Conservation (phyloP, 75 land plant species). For the Azolla pinnata region DNA sequence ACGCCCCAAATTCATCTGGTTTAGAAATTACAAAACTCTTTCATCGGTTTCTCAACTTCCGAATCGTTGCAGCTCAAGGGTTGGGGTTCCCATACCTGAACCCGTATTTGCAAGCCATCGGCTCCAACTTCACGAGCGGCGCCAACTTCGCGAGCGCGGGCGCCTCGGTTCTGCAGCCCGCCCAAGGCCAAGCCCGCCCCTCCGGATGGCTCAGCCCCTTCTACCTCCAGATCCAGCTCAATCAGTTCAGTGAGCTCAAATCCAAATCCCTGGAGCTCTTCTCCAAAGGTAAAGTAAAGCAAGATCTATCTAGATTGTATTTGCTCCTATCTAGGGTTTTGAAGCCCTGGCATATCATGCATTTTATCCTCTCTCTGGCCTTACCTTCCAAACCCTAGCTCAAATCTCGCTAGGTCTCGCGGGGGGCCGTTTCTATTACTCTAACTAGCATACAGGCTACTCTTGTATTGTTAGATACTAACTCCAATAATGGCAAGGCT, state of each 20-base stretch:
- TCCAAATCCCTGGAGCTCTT: constrained; percentile 23
- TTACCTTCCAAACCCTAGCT: too few relatives aligned
- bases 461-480: too few relatives aligned
- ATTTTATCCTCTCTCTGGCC: too few relatives aligned
- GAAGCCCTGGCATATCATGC: too few relatives aligned
- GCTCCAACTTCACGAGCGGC: constrained; percentile 54
- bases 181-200: constrained; percentile 35
- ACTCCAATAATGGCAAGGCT: too few relatives aligned
- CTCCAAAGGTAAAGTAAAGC: constrained; percentile 33
- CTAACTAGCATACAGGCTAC: too few relatives aligned
- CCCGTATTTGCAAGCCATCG: constrained; percentile 45
- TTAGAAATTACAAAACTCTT: too few relatives aligned
- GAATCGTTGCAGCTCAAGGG: constrained; percentile 29
- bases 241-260: constrained; percentile 62
- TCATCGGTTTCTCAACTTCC: neutral
- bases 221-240: constrained; percentile 58
- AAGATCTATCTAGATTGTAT: neutral
- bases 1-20: too few relatives aligned
- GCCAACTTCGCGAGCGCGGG: constrained; percentile 79
- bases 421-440: too few relatives aligned
- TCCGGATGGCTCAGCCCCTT: constrained; percentile 68
- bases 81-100: constrained; percentile 39
- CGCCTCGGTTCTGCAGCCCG: constrained; percentile 60
- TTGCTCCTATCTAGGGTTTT: neutral
- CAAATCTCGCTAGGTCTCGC: too few relatives aligned